Base-by-base conservation (phyloP, 768 basidiomycete species). In the Lactarius vividus region DNA sequence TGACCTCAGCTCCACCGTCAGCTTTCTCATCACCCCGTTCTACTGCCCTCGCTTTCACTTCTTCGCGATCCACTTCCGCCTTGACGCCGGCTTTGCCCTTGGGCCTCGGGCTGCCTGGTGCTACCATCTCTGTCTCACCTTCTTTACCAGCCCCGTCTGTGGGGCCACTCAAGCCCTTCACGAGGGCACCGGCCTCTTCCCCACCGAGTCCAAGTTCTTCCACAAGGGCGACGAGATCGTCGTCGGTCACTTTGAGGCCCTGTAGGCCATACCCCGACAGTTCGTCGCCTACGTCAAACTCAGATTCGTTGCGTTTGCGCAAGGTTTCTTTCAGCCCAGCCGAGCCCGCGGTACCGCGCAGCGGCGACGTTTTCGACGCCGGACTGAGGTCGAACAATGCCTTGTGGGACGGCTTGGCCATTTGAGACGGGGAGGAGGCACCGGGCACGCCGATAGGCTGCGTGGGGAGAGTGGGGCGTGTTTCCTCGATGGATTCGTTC, bases 401-500 rank as follows among this genome's bases (percentile, higher is more conserved):
- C 71, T 79, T 85, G 71, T 93, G 88, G 46, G 88, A 84, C n/a
- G 89, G 88, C 8, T 88, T 89, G 46, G 70, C 70, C 88, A 93
- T 93, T 73, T 93, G 85, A 9, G 86, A 77, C 11, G 92, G 90
- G 9, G 85, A 80, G 33, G 83, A 79, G 0, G 89, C 92, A 4
- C 92, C 92, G 3, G 93, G 91, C 7, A 94, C 89, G 62, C 92
- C 92, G 59, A 93, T 82, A 13, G 89, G 86, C 69, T 84, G 82
- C 0, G 77, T 82, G 31, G 76, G 77, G 6, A 84, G 86, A 3
- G 81, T 75, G 1, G 84, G 82, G n/a, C 79, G 79, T 57, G 86
- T 85, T 65, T 85, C 87, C 44, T 91, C 89, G 57, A 84, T 75
- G 8, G 74, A 75, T 2, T 77, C 77, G 62, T 88, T 79, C 83